Conservation (phyloP, 495 filamentous ascomycete species). For the Hamigera avellanea region DNA sequence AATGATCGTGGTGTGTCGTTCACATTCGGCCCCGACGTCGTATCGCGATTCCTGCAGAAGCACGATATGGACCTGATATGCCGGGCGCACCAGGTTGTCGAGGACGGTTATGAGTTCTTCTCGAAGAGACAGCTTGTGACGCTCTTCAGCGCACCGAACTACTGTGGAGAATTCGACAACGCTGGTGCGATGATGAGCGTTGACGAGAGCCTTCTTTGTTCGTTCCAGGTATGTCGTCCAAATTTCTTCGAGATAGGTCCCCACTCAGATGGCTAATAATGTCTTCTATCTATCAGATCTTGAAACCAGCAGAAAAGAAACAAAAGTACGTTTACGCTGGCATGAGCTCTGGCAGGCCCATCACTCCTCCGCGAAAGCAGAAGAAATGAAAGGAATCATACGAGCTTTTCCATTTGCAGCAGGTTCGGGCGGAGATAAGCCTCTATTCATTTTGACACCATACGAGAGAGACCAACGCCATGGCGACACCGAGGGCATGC, state of each 20-base stretch:
- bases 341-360: constrained; percentile 74
- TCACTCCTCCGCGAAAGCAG: constrained; percentile 86
- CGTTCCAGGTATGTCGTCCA: constrained; percentile 70
- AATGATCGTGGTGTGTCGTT: constrained; percentile 98
- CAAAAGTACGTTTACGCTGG: constrained; percentile 98
- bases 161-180: constrained; percentile 99
- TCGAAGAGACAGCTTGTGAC: constrained; percentile 96
- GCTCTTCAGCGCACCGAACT: constrained; percentile 96
- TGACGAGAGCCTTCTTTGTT: constrained; percentile 97
- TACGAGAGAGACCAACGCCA: constrained; percentile 11
- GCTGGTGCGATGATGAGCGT: constrained; percentile 99
- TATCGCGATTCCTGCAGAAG: constrained; percentile 96
- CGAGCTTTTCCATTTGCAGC: constrained; percentile 74
- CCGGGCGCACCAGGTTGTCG: constrained; percentile 96
- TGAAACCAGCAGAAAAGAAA: constrained; percentile 99
- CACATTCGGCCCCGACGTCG: constrained; percentile 98
- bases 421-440: constrained; percentile 94
- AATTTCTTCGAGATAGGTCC: no score
- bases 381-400: constrained; percentile 71
- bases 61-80: constrained; percentile 99
- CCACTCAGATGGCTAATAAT: constrained; percentile 3
- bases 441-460: constrained; percentile 1
- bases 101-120: constrained; percentile 99
- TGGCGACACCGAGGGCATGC: constrained; percentile 14
- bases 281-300: constrained; percentile 48